Evolutionary conservation across 2,329 filamentous ascomycete species (phyloP), one percentile per base, ranked within the genome.

Genomic region (Corinectria fuckeliana): DNA sequence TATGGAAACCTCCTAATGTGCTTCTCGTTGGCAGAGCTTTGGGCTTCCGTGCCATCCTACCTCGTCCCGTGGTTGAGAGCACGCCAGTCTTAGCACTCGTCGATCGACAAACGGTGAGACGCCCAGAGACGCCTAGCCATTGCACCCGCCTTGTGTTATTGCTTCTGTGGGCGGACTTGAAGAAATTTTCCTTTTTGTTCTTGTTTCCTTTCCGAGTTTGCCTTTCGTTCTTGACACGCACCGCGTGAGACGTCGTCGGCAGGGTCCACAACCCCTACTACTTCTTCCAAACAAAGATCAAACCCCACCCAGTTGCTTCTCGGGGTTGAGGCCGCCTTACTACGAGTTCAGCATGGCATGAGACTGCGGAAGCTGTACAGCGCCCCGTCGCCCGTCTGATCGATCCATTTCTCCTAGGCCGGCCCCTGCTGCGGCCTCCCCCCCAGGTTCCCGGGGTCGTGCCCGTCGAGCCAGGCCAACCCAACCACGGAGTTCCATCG

Each of bases 361-460:
- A 71, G 69, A 54, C 50, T 65, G 54, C 50, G 58, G 62, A 59
- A 63, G 60, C 50, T 34, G 64, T 60, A 67, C 64, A 60, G 47
- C 49, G 50, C 57, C 66, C 63, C 62, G 60, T 64, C 63, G 53
- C 39, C 51, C 61, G 58, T 59, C 57, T 68, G 63, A 62, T 65
- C 65, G 60, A 69, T 67, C 61, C 60, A 68, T 69, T 66, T 57
- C 52, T 69, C 53, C 58, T 58, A 41, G 47, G 45, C 57, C 55
- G 58, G 67, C 58, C 64, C 63, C 67, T 63, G 58, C 56, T 61
- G 59, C 56, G 45, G 52, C 54, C 60, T 50, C 52, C 32, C 67
- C 66, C 69, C 69, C 69, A 71, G 69, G 71, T 71, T 71, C 64
- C 65, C 62, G 68, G 69, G 68, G 59, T 66, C 62, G 68, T 66